Conservation (phyloP, 2,329 filamentous ascomycete genomes). For the Biscogniauxia sp. region DNA sequence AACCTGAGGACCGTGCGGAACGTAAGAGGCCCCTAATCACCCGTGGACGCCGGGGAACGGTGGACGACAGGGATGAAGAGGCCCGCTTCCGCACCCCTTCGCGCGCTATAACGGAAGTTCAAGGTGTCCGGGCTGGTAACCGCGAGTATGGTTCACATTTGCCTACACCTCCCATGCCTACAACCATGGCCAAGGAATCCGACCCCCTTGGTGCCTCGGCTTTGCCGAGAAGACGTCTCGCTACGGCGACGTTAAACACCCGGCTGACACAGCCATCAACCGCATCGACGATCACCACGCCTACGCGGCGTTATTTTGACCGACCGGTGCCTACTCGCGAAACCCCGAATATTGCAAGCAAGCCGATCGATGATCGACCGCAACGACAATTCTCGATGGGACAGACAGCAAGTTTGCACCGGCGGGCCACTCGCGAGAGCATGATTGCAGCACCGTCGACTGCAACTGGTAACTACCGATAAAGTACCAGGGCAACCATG, state of each 20-base stretch:
- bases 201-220: constrained; percentile 41
- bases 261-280: constrained; percentile 43
- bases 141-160: constrained; percentile 42
- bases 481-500: constrained; percentile 26
- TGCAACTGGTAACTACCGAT: constrained; percentile 45
- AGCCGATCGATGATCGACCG: constrained; percentile 39
- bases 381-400: constrained; percentile 46
- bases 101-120: constrained; percentile 56
- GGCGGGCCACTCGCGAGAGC: constrained; percentile 43
- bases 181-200: constrained; percentile 25
- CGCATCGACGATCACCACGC: constrained; percentile 33
- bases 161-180: constrained; percentile 30
- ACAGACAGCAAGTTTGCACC: constrained; percentile 46
- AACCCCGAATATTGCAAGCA: constrained; percentile 35
- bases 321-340: constrained; percentile 43
- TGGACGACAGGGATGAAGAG: constrained; percentile 50
- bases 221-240: constrained; percentile 53
- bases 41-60: constrained; percentile 45
- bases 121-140: constrained; percentile 32
- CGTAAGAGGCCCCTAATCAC: constrained; percentile 41
- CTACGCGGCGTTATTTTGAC: constrained; percentile 48
- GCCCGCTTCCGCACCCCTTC: constrained; percentile 55
- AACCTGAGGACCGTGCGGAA: constrained; percentile 41
- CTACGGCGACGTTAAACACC: constrained; percentile 47
- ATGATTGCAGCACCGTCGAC: constrained; percentile 40